phyloP scores from a whole-genome alignment of 192 early-diverging fungal species.

The Mortierella alpina region DNA sequence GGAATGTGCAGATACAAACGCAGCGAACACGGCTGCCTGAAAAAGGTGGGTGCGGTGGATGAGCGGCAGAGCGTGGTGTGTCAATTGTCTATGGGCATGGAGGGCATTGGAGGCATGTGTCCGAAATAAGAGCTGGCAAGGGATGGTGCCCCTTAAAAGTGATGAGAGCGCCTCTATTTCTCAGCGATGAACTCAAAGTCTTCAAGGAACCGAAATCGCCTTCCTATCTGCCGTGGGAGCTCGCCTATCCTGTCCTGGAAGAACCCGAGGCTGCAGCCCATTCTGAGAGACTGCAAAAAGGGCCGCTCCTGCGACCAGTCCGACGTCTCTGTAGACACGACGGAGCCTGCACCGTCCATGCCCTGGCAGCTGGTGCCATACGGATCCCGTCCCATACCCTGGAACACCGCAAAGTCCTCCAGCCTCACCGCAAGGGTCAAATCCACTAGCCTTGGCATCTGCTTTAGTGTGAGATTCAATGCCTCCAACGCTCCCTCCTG shows the following conservation, averaged over 20 bases:
- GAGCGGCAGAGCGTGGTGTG: not conserved
- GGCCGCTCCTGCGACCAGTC: slow-evolving; percentile 24
- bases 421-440: slow-evolving; percentile 19
- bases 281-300: slow-evolving; percentile 27
- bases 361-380: not conserved
- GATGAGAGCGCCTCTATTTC: not conserved
- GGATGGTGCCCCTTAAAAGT: not conserved
- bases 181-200: not conserved
- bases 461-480: slow-evolving; percentile 20
- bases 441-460: slow-evolving; percentile 28
- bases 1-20: too few species aligned
- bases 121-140: not conserved
- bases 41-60: not conserved
- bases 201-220: slow-evolving; percentile 37
- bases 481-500: not conserved
- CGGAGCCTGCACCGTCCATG: not conserved
- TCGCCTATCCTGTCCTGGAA: not conserved
- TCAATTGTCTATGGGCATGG: not conserved
- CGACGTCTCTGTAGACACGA: not conserved
- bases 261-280: slow-evolving; percentile 30
- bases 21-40: not conserved
- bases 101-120: not conserved
- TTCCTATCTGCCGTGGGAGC: slow-evolving; percentile 22
- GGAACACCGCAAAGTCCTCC: slow-evolving; percentile 17
- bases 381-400: slow-evolving; percentile 35